Evolutionary conservation across 2,329 filamentous ascomycete species (phyloP), one percentile per base, ranked within the genome.

Genomic region (Ophiostoma himal-ulmi): DNA sequence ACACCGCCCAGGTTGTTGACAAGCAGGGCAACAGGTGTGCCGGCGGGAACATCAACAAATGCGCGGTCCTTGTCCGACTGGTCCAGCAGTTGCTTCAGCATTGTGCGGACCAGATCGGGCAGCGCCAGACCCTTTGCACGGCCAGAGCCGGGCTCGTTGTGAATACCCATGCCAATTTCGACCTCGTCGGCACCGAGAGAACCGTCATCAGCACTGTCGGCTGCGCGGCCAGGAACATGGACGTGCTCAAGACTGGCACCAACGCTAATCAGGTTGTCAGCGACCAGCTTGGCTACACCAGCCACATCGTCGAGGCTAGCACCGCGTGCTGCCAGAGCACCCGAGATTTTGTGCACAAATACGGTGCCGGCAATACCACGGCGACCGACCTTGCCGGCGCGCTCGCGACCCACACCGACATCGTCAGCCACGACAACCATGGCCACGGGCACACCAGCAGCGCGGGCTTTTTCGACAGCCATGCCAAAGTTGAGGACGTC

Each of bases 391-490:
- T 97, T 97, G n/a, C 94, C 94, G 13, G 91, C 90, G 77, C 90
- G 90, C 69, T 82, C 84, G 71, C 93, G 84, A 1, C 94, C 94
- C 65, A 98, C 94, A 62, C 94, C 93, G 3, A 94, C 93, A 79
- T 98, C 94, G 76, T 98, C 94, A 6, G 89, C 93, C 8, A 97
- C 92, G 10, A 96, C 91, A 11, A 96, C 88, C 90, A 97, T 96
- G 78, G 96, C 91, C 0, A 92, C 91, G 22, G 88, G 81, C 34
- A 93, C 80, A 0, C 93, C 94, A 0, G 88, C 87, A 1, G 93
- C 93, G 71, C 91, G 89, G 20, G 93, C 93, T 82, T 97, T 97
- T 80, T 97, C 94, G 10, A 95, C 92, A 0, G 90, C 94, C 86
- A 97, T 90, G 70, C 93, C 94, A 77, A 97, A 97, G 81, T 97